Evolutionary conservation across 768 basidiomycete species (phyloP), one percentile per base, ranked within the genome.

Genomic region (Suillus clintonianus): DNA sequence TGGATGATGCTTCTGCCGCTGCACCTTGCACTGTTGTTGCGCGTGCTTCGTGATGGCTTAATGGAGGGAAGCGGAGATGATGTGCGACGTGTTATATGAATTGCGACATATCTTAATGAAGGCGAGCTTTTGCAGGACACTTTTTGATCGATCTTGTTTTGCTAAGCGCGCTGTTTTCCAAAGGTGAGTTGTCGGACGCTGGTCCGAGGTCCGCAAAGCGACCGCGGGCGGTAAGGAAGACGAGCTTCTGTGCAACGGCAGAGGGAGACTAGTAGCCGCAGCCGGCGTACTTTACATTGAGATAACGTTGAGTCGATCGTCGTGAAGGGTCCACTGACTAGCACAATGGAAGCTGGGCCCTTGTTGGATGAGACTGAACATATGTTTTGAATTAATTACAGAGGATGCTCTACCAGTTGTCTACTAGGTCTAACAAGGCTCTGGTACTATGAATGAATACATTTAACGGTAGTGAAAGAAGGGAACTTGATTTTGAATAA

Each of bases 1-100:
- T 58, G 17, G 62, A 62, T 27, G 62, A 53, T 4, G 14, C 32
- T 37, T 48, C 73, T 67, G 61, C 65, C 59, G 64, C 27, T 10
- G 48, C 60, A 24, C 55, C 64, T 0, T 70, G 72, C 47, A 55
- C 66, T 5, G 68, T 72, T 37, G 65, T 71, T 60, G 51, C 32
- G 32, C 19, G 32, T 7, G 53, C 32, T 55, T 34, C 14, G 15
- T 55, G 34, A 36, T 36, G 14, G 14, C 24, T 30, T 53, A n/a
- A 50, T 15, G 48, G 48, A 27, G 27, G 48, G 48, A 50, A 50
- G 48, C 11, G 30, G 51, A 32, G 17, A 19, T 19, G 27, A 27
- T 27, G 27, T 11, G 51, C 17, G 19, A n/a, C 11, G 34, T n/a
- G 19, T 53, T 53, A 53, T 34, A 7, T 53, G 32, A 51, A 19